These are phyloP conservation scores for Brassica cretica DNA, from an alignment of 345 rosid genomes.

Conservation along the genomic window DNA sequence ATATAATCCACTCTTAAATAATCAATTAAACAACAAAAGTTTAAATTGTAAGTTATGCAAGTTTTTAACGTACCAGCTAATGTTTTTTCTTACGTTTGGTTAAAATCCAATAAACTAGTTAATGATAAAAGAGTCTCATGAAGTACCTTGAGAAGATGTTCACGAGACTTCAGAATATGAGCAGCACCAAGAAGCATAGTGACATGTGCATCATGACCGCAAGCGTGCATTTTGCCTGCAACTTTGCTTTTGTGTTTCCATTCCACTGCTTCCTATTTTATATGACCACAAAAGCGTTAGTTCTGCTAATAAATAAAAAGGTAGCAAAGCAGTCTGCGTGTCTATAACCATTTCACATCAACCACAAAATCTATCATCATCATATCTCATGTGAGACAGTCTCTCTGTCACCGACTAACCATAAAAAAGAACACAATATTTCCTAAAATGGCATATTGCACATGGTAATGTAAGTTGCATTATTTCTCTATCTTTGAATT, in stretches of 20 bases:
- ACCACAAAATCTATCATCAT: constrained; percentile 20
- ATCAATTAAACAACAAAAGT: neutral
- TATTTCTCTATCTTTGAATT: neutral
- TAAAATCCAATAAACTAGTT: neutral
- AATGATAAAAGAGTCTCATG: constrained; percentile 2
- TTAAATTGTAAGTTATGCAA: neutral
- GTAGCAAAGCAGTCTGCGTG: neutral
- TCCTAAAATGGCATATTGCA: constrained; percentile 13
- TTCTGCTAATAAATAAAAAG: neutral
- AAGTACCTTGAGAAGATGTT: constrained; percentile 44
- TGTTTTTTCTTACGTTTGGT: neutral
- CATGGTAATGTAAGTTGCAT: constrained; percentile 18
- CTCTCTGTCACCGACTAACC: constrained; percentile 15
- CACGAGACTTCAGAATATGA: constrained; percentile 59
- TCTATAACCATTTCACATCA: constrained; percentile 1
- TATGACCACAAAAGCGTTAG: constrained; percentile 5
- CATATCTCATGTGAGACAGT: constrained; percentile 23
- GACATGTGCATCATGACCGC: constrained; percentile 92
- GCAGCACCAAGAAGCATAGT: constrained; percentile 93
- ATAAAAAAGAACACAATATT: neutral
- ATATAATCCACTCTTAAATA: neutral
- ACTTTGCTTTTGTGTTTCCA: constrained; percentile 84
- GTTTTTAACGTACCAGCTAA: neutral
- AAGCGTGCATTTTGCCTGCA: constrained; percentile 90
- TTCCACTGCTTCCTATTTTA: constrained; percentile 73